Evolutionary conservation across 441 rosid species (phyloP).

Genomic region (Breynia disticha): DNA sequence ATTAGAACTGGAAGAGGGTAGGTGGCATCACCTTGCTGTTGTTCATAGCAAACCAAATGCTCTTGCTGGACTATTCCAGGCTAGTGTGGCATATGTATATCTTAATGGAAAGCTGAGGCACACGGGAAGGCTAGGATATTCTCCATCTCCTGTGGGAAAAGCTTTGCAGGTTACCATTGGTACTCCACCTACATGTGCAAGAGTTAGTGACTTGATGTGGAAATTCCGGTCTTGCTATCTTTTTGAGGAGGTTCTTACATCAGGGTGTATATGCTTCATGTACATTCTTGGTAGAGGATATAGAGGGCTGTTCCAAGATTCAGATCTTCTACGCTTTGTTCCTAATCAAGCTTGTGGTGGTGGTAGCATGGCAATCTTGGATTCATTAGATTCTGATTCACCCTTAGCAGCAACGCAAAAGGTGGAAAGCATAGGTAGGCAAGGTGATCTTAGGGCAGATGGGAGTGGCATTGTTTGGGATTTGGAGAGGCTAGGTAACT

Average conservation of each 20-base stretch:
- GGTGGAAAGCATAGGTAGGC: constrained; percentile 62
- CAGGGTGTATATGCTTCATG: constrained; percentile 98
- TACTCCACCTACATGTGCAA: constrained; percentile 75
- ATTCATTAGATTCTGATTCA: constrained; percentile 77
- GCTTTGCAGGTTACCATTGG: constrained; percentile 94
- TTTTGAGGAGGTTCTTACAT: constrained; percentile 96
- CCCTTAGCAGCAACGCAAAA: constrained; percentile 59
- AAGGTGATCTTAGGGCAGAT: constrained; percentile 77
- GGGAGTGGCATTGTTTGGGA: constrained; percentile 99
- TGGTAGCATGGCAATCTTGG: constrained; percentile 99
- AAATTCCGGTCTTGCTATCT: constrained; percentile 97
- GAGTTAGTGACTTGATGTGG: constrained; percentile 83
- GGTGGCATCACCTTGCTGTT: constrained; percentile 99
- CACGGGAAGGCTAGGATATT: constrained; percentile 97
- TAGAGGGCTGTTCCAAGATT: constrained; percentile 96
- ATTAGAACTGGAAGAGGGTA: constrained; percentile 86
- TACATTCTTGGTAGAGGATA: constrained; percentile 99
- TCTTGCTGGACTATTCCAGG: constrained; percentile 99
- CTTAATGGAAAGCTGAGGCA: constrained; percentile 95
- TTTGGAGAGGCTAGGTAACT: constrained; percentile 83
- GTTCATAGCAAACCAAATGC: constrained; percentile 99
- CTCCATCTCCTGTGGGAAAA: constrained; percentile 97
- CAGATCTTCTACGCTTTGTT: constrained; percentile 92
- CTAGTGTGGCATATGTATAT: constrained; percentile 96
- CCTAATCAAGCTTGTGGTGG: constrained; percentile 99